Conservation (phyloP, 2,329 filamentous ascomycete species). For the Geosmithia morbida region DNA sequence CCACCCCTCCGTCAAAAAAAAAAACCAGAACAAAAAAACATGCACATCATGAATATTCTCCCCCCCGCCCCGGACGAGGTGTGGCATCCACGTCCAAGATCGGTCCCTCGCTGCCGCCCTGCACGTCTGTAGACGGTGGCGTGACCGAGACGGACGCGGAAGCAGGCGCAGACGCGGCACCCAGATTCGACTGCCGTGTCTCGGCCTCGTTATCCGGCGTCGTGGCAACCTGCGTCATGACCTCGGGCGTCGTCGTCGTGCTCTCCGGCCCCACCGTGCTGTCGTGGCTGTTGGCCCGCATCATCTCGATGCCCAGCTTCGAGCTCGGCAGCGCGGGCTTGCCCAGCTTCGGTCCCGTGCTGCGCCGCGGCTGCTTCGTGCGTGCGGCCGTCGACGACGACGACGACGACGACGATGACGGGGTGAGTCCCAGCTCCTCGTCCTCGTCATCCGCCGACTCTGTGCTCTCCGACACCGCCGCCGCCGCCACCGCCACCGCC, state of each 20-base stretch:
- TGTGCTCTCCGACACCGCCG: constrained; percentile 53
- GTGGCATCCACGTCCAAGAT: constrained; percentile 22
- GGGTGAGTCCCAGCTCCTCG: constrained; percentile 55
- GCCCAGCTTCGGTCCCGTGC: constrained; percentile 19
- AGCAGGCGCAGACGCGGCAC: too few species aligned
- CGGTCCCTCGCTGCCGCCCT: too few species aligned
- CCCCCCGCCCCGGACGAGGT: constrained; percentile 18
- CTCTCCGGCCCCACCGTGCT: constrained; percentile 48
- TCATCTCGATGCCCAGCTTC: constrained; percentile 93
- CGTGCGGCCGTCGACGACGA: constrained; percentile 4
- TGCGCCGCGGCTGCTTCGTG: constrained; percentile 31
- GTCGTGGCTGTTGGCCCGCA: constrained; percentile 89
- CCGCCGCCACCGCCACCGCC: constrained; percentile 13
- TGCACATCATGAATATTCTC: not conserved
- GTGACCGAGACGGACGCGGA: too few species aligned
- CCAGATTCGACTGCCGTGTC: too few species aligned
- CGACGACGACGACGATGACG: constrained; percentile 6
- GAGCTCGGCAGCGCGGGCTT: constrained; percentile 57
- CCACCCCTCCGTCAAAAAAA: too few species aligned
- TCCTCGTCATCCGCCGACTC: constrained; percentile 94
- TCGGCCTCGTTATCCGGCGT: constrained; percentile 29
- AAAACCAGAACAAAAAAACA: not conserved
- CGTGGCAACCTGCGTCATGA: constrained; percentile 33
- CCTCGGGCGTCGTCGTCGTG: constrained; percentile 22
- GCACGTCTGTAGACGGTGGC: constrained; percentile 6